A percentile compares a stretch with the other conserved stretches of the same genome.
Evolutionary conservation across 2,329 filamentous ascomycete genomes (phyloP).

Genomic region (Ilyonectria destructans): DNA sequence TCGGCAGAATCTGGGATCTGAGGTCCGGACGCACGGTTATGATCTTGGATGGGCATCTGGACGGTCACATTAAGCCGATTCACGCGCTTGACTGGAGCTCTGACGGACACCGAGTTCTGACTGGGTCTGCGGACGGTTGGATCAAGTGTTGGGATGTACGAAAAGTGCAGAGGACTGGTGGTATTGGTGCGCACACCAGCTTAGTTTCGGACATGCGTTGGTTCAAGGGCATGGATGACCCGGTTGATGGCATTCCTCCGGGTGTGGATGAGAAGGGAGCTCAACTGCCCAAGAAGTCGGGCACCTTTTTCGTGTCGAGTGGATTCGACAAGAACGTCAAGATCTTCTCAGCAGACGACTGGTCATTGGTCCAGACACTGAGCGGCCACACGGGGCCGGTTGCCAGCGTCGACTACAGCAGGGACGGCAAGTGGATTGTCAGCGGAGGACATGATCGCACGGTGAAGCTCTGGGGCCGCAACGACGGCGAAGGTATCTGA

Average conservation of each 20-base stretch:
- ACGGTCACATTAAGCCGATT: conserved; percentile 88
- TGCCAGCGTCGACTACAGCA: conserved; percentile 89
- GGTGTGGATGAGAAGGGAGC: conserved; percentile 77
- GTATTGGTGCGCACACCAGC: conserved; percentile 91
- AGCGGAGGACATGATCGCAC: conserved; percentile 96
- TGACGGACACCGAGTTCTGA: conserved; percentile 93
- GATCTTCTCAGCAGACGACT: conserved; percentile 96
- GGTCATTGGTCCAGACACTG: conserved; percentile 89
- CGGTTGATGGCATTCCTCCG: conserved; percentile 73
- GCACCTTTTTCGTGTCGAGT: conserved; percentile 91
- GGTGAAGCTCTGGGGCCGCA: conserved; percentile 95
- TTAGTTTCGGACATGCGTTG: conserved; percentile 94
- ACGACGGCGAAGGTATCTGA: conserved; percentile 75
- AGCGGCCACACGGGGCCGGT: conserved; percentile 95
- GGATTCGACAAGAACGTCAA: conserved; percentile 98
- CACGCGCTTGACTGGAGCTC: conserved; percentile 93
- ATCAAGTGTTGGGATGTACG: conserved; percentile 98
- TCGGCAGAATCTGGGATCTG: conserved; percentile 95
- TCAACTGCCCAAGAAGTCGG: conserved; percentile 84
- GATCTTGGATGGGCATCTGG: conserved; percentile 92
- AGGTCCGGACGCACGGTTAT: conserved; percentile 94
- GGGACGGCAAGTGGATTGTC: conserved; percentile 91
- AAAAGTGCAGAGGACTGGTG: conserved; percentile 86
- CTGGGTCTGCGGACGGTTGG: conserved; percentile 93
- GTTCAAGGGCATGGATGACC: conserved; percentile 90